Evolutionary conservation across 495 filamentous ascomycete genomes (phyloP).

Genomic region (Diplogelasinospora grovesii): DNA sequence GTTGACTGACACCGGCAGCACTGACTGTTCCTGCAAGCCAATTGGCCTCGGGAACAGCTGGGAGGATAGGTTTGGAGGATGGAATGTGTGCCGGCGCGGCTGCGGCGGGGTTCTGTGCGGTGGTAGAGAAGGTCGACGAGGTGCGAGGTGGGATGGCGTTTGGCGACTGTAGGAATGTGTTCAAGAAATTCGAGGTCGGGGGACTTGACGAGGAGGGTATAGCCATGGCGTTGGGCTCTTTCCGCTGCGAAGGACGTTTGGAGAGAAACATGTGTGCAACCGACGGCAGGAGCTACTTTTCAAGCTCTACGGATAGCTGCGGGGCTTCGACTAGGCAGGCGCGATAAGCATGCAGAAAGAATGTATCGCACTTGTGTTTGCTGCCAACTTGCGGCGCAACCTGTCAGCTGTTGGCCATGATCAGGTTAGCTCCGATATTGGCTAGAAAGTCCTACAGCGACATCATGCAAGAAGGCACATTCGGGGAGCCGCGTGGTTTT

Average conservation of each 20-base stretch:
- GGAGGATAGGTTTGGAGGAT: slow-evolving; percentile 45
- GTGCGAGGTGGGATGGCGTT: slow-evolving; percentile 67
- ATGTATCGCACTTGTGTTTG: too few relatives aligned
- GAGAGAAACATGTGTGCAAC: slow-evolving; percentile 19
- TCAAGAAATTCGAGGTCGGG: slow-evolving; percentile 10
- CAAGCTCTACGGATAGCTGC: too few relatives aligned
- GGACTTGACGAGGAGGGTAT: slow-evolving; percentile 11
- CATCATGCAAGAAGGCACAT: too few relatives aligned
- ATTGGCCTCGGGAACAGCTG: slow-evolving; percentile 49
- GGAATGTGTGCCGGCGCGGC: not conserved
- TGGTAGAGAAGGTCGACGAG: slow-evolving; percentile 47
- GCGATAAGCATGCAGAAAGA: too few relatives aligned
- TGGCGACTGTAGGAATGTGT: slow-evolving; percentile 48
- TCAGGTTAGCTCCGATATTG: too few relatives aligned
- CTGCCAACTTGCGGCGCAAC: too few relatives aligned
- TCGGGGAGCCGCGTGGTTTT: too few relatives aligned
- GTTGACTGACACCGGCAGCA: not conserved
- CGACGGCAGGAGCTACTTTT: not conserved
- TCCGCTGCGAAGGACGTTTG: slow-evolving; percentile 13
- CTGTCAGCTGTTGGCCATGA: too few relatives aligned
- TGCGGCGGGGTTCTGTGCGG: slow-evolving; percentile 6
- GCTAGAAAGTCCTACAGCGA: too few relatives aligned
- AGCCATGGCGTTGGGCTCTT: slow-evolving; percentile 25
- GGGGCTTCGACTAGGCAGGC: too few relatives aligned
- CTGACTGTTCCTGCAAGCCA: slow-evolving; percentile 35